Evolutionary conservation across 1,139 yeast genomes (phyloP), one percentile per base, ranked within the genome.

Genomic region (Groenewaldozyma sp.): DNA sequence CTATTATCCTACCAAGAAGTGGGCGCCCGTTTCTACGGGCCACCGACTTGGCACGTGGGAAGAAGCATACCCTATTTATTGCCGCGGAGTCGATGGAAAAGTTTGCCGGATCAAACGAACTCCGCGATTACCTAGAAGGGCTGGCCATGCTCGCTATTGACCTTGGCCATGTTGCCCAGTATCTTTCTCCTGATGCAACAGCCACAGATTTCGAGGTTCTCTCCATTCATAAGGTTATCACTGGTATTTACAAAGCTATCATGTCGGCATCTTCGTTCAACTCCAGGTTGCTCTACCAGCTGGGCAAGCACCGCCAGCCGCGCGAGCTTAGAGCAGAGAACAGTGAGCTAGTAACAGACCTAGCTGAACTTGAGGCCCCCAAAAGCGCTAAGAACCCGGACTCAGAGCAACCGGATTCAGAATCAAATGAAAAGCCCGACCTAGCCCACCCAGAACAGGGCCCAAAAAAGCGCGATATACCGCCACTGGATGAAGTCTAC

Each of bases 121-220:
- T 27, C 6, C 6, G 17, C 11, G 31, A 37, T 31, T 58, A 51
- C 36, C 60, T 60, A 28, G 52, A 53, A 13, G 55, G 54, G 10
- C 45, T 59, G 35, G 59, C 63, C 4, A 62, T 62, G 65, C 53
- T 62, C 4, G 54, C 59, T 3, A 45, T 59, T 13, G 47, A 59
- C 41, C 45, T 59, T 24, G 54, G 56, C 9, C 48, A 47, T 22
- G 38, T 61, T 3, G 51, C 54, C 4, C 34, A 38, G 14, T 36
- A 36, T 6, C 41, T 38, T 13, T 36, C 37, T 16, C 26, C 46
- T 20, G 33, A n/a, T n/a, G n/a, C 26, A 19, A 24, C 36, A 2
- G 31, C 44, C 2, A 43, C 40, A 24, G 45, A 47, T 13, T 39
- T n/a, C n/a, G n/a, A n/a, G n/a, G n/a, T 48, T 11, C 48, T 41